Percentiles rank a stretch among this genome's conserved stretches.
phyloP scores from a whole-genome alignment of 2,329 filamentous ascomycete species.

The Neospermospora avenae region DNA sequence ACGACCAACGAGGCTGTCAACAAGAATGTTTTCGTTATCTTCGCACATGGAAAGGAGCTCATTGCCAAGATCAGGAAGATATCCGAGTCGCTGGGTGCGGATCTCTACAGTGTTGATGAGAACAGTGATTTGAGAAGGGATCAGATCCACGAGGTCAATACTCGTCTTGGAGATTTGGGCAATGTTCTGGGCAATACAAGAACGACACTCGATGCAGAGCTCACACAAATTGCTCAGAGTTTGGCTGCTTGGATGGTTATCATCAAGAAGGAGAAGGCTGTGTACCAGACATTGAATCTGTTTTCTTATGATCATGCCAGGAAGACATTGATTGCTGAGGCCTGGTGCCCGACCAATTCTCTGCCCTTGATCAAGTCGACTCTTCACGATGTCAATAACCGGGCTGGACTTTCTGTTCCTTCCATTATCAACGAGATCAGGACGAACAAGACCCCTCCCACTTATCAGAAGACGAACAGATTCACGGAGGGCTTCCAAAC shows the following conservation, averaged over 20 bases:
- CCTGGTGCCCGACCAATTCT: slow-evolving; percentile 93
- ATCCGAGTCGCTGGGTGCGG: slow-evolving; percentile 92
- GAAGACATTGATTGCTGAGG: slow-evolving; percentile 95
- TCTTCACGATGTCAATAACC: slow-evolving; percentile 93
- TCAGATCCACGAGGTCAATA: slow-evolving; percentile 97
- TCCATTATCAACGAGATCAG: slow-evolving; percentile 98
- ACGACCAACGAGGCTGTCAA: slow-evolving; percentile 85
- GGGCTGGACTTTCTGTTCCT: slow-evolving; percentile 91
- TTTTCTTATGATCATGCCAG: slow-evolving; percentile 96
- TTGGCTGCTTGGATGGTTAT: slow-evolving; percentile 97
- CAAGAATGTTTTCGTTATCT: slow-evolving; percentile 99
- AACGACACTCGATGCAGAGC: slow-evolving; percentile 85
- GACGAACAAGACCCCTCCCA: slow-evolving; percentile 96
- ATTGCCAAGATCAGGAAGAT: slow-evolving; percentile 99
- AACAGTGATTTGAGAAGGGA: slow-evolving; percentile 93
- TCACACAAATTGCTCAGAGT: slow-evolving; percentile 88
- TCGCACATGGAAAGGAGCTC: slow-evolving; percentile 97
- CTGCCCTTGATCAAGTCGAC: slow-evolving; percentile 87
- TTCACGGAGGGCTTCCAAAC: slow-evolving; percentile 98
- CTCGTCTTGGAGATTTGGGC: slow-evolving; percentile 81
- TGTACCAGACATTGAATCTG: slow-evolving; percentile 91
- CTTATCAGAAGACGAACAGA: slow-evolving; percentile 96
- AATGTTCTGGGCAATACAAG: slow-evolving; percentile 95
- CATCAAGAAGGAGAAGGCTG: slow-evolving; percentile 96
- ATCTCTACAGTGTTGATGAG: slow-evolving; percentile 95